Evolutionary conservation across 208 protist genomes (phyloP).

Genomic region (Porcisia hertigi): DNA sequence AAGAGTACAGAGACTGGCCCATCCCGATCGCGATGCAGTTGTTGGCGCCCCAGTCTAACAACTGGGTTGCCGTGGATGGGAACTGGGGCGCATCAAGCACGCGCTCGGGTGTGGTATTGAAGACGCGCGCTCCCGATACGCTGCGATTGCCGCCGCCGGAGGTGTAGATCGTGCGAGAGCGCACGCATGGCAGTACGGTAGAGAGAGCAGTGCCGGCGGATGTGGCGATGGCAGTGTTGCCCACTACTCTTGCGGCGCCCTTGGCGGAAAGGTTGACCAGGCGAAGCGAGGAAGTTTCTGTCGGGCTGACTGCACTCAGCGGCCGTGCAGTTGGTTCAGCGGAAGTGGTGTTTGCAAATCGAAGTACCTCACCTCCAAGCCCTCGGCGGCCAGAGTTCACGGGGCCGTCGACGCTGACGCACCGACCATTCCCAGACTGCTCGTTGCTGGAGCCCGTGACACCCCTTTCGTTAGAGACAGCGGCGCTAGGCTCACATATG

Average conservation of each 20-base stretch:
- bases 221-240: slow-evolving; percentile 1
- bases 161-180: slow-evolving; percentile 31
- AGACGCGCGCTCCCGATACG: slow-evolving; percentile 28
- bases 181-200: slow-evolving; percentile 11
- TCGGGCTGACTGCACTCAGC: slow-evolving; percentile 11
- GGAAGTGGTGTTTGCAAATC: slow-evolving; percentile 20
- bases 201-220: slow-evolving; percentile 10
- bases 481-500: not conserved
- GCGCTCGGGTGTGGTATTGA: slow-evolving; percentile 74
- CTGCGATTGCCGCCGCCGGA: slow-evolving; percentile 17
- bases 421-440: slow-evolving; percentile 13
- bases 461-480: slow-evolving; percentile 2
- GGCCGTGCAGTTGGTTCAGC: slow-evolving; percentile 10
- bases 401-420: not conserved
- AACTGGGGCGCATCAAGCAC: slow-evolving; percentile 84
- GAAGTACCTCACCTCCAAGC: slow-evolving; percentile 47
- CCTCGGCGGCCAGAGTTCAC: slow-evolving; percentile 25
- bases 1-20: slow-evolving; percentile 71
- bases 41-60: slow-evolving; percentile 86
- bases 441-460: slow-evolving; percentile 5
- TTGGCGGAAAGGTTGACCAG: slow-evolving; percentile 20
- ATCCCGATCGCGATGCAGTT: slow-evolving; percentile 84
- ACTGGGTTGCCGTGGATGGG: slow-evolving; percentile 49
- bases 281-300: slow-evolving; percentile 8
- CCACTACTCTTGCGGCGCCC: not conserved